Base-by-base conservation (phyloP, 2,329 filamentous ascomycete species). In the Pseudogymnoascus sp. region DNA sequence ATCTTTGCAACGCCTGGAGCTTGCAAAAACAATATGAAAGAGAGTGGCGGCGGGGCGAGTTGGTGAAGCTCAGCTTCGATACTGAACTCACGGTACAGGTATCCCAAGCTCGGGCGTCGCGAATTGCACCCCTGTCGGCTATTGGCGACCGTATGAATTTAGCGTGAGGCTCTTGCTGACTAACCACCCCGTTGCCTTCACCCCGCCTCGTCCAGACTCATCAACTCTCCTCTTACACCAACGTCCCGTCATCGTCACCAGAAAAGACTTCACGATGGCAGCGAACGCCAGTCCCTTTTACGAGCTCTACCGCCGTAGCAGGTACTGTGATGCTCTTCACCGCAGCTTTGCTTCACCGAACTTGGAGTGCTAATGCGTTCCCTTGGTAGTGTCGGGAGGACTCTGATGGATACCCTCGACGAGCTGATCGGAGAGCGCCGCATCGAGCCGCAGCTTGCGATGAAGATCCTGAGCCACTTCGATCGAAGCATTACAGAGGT, bases 241-340 rank as follows among this genome's bases (percentile, higher is more conserved):
- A 33, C 50, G 50, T 57, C 50, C 28, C 50, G 50, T 57, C 50
- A 57, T 57, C 28, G 50, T 57, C 50, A 57, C 50, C 50, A 35
- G 50, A 57, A 15, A 57, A 57, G 50, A 44, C 61, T 33, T 63
- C 68, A 75, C 67, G 67, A 83, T 83, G 78, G 78, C 83, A 64
- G 76, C 79, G 59, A 78, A 75, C 66, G 77, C 76, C 67, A 82
- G 85, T 75, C 83, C 83, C 69, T 87, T 83, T 81, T 99, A 97
- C 78, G 95, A 99, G 85, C 87, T 99, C 74, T 99, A 99, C 78
- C 91, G 95, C 72, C 89, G 93, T 80, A 96, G 92, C 86, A 97
- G 93, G 95, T 97, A 91, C 77, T 77, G 68, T 67, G 66, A 67
- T 62, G 33, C 63, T 67, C 69, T 70, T 68, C 67, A 68, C 65